These are phyloP conservation scores for Sporisorium reilianum DNA, from an alignment of 1,284 basidiomycete species.

Conservation along the genomic window DNA sequence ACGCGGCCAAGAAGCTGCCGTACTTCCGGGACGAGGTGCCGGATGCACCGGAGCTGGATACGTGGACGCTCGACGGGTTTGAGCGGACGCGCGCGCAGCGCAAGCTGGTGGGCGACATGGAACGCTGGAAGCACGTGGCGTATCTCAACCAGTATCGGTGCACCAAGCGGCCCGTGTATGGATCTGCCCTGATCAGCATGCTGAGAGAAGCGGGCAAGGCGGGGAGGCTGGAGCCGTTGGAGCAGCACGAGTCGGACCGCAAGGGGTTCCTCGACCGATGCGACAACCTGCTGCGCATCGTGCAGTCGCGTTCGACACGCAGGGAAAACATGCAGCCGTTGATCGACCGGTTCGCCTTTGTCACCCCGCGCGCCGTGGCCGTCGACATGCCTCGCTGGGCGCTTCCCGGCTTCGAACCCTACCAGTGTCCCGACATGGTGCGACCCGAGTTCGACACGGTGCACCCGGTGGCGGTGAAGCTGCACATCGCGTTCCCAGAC, in stretches of 20 bases:
- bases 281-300: conserved; percentile 70
- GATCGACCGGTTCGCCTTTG: conserved; percentile 84
- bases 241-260: conserved; percentile 65
- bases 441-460: conserved; percentile 72
- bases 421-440: conserved; percentile 21
- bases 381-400: conserved; percentile 78
- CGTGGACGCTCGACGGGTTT: conserved; percentile 81
- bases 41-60: conserved; percentile 74
- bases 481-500: conserved; percentile 94
- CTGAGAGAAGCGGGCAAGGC: conserved; percentile 28
- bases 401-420: conserved; percentile 72
- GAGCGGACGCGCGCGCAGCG: conserved; percentile 75
- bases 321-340: conserved; percentile 74
- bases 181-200: conserved; percentile 64
- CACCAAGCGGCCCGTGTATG: conserved; percentile 75
- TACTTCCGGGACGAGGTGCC: conserved; percentile 67
- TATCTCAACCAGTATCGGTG: conserved; percentile 85
- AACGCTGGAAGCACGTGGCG: conserved; percentile 78
- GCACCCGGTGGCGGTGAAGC: conserved; percentile 81
- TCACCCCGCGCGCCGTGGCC: conserved; percentile 83
- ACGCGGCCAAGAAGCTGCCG: conserved; percentile 79
- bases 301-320: conserved; percentile 76
- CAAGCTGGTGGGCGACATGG: conserved; percentile 74
- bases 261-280: conserved; percentile 75
- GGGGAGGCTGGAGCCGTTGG: conserved; percentile 24